phyloP scores from a whole-genome alignment of 1,139 yeast species.

The Taphrina wiesneri region DNA sequence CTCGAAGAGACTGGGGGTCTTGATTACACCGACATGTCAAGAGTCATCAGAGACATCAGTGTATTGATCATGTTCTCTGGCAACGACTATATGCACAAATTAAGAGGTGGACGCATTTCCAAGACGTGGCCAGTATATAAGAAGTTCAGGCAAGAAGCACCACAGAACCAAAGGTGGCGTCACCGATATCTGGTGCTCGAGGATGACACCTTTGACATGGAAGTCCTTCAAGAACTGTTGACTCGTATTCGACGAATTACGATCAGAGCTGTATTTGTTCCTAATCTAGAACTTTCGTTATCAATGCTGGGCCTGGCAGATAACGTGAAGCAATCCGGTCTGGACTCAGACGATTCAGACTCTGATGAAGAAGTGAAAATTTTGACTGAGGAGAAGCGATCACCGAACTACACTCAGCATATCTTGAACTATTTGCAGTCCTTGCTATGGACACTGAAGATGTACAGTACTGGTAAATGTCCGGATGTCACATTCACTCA shows the following conservation, averaged over 20 bases:
- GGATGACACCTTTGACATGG: neutral
- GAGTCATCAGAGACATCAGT: constrained; percentile 9
- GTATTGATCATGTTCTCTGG: constrained; percentile 18
- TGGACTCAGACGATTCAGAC: neutral
- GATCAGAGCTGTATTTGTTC: constrained; percentile 1
- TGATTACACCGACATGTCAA: neutral
- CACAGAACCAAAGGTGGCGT: neutral
- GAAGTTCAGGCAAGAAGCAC: constrained; percentile 7
- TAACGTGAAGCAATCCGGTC: neutral
- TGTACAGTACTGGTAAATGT: constrained; percentile 21
- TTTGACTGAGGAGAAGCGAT: neutral
- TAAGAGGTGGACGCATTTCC: constrained; percentile 20
- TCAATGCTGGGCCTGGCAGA: constrained; percentile 6
- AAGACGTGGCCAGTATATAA: constrained; percentile 25
- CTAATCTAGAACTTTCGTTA: neutral
- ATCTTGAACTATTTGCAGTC: constrained; percentile 14
- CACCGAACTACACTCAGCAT: constrained; percentile 7
- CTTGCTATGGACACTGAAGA: constrained; percentile 13
- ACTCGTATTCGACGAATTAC: constrained; percentile 8
- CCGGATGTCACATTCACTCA: constrained; percentile 20
- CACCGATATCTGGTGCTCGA: neutral
- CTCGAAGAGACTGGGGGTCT: neutral
- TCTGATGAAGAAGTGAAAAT: neutral
- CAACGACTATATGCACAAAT: constrained; percentile 23
- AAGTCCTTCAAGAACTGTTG: constrained; percentile 19